Conservation (phyloP, 2,329 filamentous ascomycete species). For the Penicillium sp. region DNA sequence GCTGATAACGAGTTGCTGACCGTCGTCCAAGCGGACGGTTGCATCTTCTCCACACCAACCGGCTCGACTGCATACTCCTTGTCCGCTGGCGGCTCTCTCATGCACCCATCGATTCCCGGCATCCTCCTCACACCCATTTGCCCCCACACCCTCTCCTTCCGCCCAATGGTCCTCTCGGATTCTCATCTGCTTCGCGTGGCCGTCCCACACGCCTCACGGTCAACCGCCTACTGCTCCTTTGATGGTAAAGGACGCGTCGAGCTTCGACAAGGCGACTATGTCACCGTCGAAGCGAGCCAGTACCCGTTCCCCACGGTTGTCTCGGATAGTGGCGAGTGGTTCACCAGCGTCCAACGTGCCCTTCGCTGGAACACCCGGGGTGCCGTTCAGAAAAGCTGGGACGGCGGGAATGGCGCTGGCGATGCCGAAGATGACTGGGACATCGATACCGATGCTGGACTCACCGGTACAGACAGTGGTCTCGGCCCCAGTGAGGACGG, state of each 20-base stretch:
- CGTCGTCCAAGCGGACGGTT: slow-evolving; percentile 93
- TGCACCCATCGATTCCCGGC: slow-evolving; percentile 94
- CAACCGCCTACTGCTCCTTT: slow-evolving; percentile 94
- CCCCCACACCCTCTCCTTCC: slow-evolving; percentile 93
- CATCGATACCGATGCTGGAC: slow-evolving; percentile 76
- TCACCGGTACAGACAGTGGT: slow-evolving; percentile 48
- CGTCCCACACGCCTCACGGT: slow-evolving; percentile 80
- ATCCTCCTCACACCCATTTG: slow-evolving; percentile 97
- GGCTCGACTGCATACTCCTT: slow-evolving; percentile 94
- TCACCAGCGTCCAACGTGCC: slow-evolving; percentile 89
- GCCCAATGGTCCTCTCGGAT: slow-evolving; percentile 96
- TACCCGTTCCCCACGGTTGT: slow-evolving; percentile 98
- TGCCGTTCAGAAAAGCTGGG: slow-evolving; percentile 86
- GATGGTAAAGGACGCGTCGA: slow-evolving; percentile 96
- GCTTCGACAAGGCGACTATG: slow-evolving; percentile 87
- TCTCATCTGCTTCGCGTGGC: slow-evolving; percentile 88
- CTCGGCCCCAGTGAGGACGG: slow-evolving; percentile 68
- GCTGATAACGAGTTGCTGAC: slow-evolving; percentile 94
- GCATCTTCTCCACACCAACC: slow-evolving; percentile 96
- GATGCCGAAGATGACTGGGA: slow-evolving; percentile 71
- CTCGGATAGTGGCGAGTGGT: slow-evolving; percentile 89
- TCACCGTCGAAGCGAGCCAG: slow-evolving; percentile 92
- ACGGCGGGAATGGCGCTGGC: slow-evolving; percentile 45
- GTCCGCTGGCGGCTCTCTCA: slow-evolving; percentile 90
- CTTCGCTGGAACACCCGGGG: slow-evolving; percentile 94